Evolutionary conservation across 2,329 filamentous ascomycete genomes (phyloP), one percentile per base, ranked within the genome.

Genomic region (Trichoderma arundinaceum): DNA sequence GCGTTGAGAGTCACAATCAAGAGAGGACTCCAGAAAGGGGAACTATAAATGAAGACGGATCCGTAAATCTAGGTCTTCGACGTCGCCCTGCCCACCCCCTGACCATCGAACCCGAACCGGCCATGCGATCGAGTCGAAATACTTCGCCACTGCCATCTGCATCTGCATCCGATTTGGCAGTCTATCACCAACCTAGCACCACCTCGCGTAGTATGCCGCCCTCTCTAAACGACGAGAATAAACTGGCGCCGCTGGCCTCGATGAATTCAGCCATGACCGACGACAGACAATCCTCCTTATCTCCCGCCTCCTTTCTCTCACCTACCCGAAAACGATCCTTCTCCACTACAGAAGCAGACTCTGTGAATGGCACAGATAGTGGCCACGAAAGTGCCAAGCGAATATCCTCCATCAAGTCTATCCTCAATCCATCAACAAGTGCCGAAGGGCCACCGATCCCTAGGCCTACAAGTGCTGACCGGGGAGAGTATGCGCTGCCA

Each of bases 361-460:
- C 74, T n/a, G 72, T 75, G 19, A 71, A 66, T n/a, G 65, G 70
- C 7, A 72, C 74, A 38, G 79, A 82, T 43, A 71, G 72, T n/a
- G 77, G 78, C 2, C 77, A 80, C 28, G 82, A 86, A 32, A 78
- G 77, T 43, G 77, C 86, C 48, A 84, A 90, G 74, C 86, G 90
- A 13, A 78, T 92, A 4, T 91, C 88, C 17, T 92, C 90, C 3
- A 93, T 93, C 68, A 91, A 89, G 69, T 91, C 90, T 5, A 89
- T 93, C 51, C 78, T 94, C 12, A 93, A 92, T 68, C 87, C 87
- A 2, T 72, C 77, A 15, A 71, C 68, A 7, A 69, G 68, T n/a
- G 69, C 70, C n/a, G 71, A 71, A 2, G 71, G 70, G 38, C 63
- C 70, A 22, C 67, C 70, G 19, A 69, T 68, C 8, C 68, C 67